These are phyloP conservation scores for Achaetomium macrosporum DNA, from an alignment of 2,329 filamentous ascomycete species.

Conservation along the genomic window DNA sequence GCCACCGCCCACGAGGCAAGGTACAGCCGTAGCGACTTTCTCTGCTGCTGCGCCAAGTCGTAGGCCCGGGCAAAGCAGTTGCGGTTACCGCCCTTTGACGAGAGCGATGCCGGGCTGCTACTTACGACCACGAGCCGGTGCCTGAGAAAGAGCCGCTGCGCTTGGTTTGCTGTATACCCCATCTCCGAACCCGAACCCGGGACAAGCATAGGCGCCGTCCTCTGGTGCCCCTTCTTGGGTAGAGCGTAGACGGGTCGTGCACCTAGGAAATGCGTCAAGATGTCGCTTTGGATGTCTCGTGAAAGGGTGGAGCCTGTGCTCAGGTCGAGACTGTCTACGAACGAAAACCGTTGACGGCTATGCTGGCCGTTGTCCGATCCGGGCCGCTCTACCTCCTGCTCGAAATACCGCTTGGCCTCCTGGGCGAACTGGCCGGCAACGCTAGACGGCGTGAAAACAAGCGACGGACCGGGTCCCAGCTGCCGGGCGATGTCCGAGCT, in stretches of 20 bases:
- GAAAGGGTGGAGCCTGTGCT: slow-evolving; percentile 1
- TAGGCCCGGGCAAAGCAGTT: slow-evolving; percentile 5
- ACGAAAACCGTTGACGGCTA: background rate
- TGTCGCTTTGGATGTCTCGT: slow-evolving; percentile 1
- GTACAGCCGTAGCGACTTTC: background rate
- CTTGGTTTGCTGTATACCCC: slow-evolving; percentile 5
- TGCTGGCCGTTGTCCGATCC: background rate
- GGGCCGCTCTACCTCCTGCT: background rate
- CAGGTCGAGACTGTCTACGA: background rate
- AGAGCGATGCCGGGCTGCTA: slow-evolving; percentile 4
- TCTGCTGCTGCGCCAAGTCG: slow-evolving; percentile 5
- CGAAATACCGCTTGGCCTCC: slow-evolving; percentile 1
- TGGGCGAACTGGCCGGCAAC: slow-evolving; percentile 5
- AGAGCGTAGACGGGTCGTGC: background rate
- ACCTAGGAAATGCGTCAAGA: background rate
- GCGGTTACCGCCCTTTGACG: background rate
- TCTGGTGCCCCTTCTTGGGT: background rate
- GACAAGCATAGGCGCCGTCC: background rate
- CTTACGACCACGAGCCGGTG: slow-evolving; percentile 8
- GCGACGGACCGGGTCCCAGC: slow-evolving; percentile 8
- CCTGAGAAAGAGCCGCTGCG: background rate
- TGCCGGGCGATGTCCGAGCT: background rate
- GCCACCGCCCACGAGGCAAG: slow-evolving; percentile 8
- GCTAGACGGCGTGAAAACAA: slow-evolving; percentile 4
- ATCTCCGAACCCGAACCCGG: slow-evolving; percentile 3